Evolutionary conservation across 805 yeast genomes (phyloP), one percentile per base, ranked within the genome.

Genomic region (Ogataea ganodermae): DNA sequence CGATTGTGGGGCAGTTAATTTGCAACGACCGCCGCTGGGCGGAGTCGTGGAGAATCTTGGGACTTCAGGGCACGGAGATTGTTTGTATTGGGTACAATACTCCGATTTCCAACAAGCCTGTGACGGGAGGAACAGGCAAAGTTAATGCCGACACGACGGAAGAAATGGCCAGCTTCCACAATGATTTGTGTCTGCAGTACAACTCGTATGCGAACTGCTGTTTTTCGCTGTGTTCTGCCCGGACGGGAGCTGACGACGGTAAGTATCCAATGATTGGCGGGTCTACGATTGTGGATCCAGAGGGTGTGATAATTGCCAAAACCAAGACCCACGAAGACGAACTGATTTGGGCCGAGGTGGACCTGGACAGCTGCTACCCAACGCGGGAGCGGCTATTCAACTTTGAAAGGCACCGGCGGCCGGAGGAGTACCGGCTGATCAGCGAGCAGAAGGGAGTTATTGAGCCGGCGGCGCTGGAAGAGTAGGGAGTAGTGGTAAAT

Each of bases 21-120:
- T 67, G 72, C 56, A 68, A 68, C 42, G 72, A 68, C 49, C 59
- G 72, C 51, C 61, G 71, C 49, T 68, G 72, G 72, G 69, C 71
- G 4, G 72, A 68, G 46, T 65, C 71, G 9, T 68, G 72, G 72
- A 61, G 72, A 53, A 49, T 53, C 37, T 64, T 66, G 42, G 71
- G 68, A 14, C 49, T 68, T 6, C 71, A 68, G 53, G 72, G 72
- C 10, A 63, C 66, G 60, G 72, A 68, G 37, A 44, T 68, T 17
- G 63, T 67, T 31, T 35, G 67, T 33, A 62, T 58, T 36, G 72
- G 72, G 3, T 69, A 60, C 52, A 69, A 68, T 48, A 69, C 73
- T 17, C 65, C 72, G 17, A 55, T 67, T 23, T 62, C 65, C 44
- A 70, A 69, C 45, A 66, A 68, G 27, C 58, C 62, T 3, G 45